Conservation (phyloP, 768 basidiomycete genomes). For the Mycena sanguinolenta region DNA sequence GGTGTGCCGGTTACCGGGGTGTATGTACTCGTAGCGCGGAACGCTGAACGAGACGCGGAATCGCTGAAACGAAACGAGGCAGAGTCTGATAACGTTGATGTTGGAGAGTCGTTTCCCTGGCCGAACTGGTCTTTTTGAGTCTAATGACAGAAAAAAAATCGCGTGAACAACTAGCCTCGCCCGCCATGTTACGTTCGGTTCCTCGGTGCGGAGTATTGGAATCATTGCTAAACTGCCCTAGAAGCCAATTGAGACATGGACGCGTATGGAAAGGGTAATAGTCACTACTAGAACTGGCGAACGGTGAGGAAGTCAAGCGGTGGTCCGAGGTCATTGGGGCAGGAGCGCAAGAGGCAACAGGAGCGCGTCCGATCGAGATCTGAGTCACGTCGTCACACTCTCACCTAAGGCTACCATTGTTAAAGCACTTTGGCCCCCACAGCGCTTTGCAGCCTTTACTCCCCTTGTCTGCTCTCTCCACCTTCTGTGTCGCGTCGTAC, state of each 20-base stretch:
- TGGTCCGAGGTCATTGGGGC: conserved; percentile 28
- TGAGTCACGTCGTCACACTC: conserved; percentile 46
- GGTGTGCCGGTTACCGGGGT: conserved; percentile 45
- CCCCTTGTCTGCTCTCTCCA: conserved; percentile 8
- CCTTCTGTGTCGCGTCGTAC: conserved; percentile 20
- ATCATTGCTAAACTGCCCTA: conserved; percentile 30
- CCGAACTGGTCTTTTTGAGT: conserved; percentile 12
- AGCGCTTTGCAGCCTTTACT: not conserved
- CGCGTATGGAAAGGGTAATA: conserved; percentile 1
- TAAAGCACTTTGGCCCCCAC: conserved; percentile 19
- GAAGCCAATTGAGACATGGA: not conserved
- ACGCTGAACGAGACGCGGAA: conserved; percentile 45
- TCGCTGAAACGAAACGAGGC: conserved; percentile 42
- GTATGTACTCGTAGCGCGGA: conserved; percentile 48
- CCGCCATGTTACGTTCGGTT: conserved; percentile 32
- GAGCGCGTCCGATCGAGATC: conserved; percentile 4
- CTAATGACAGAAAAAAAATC: not conserved
- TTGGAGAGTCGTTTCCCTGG: conserved; percentile 43
- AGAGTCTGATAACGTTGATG: conserved; percentile 51
- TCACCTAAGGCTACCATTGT: too few species aligned
- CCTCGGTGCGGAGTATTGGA: conserved; percentile 25
- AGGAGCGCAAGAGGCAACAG: not conserved
- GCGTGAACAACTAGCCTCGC: conserved; percentile 32
- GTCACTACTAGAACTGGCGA: conserved; percentile 36
- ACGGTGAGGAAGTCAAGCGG: conserved; percentile 36